Evolutionary conservation across 2,329 filamentous ascomycete species (phyloP).

Genomic region (Aspergillus pseudonomiae): DNA sequence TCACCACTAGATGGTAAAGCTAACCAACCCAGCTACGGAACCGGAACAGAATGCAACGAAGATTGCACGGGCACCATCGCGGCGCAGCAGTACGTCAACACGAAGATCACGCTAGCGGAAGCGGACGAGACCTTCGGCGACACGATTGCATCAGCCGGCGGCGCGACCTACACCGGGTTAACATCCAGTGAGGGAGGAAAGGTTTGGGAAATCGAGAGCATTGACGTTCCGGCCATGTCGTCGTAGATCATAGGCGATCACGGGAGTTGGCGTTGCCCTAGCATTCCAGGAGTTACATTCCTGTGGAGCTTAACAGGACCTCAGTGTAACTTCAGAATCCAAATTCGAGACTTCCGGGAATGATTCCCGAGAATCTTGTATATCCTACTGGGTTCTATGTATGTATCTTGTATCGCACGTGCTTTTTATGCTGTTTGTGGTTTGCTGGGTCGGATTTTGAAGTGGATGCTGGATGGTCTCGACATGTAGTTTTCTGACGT

Average conservation of each 20-base stretch:
- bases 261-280: neutral
- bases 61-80: slow-evolving; percentile 44
- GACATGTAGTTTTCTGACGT: neutral
- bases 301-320: neutral
- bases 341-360: neutral
- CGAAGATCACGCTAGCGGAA: slow-evolving; percentile 41
- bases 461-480: neutral
- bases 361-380: neutral
- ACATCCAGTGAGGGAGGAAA: slow-evolving; percentile 38
- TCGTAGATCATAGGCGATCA: neutral
- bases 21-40: slow-evolving; percentile 32
- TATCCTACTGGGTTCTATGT: neutral
- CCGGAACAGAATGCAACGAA: slow-evolving; percentile 46
- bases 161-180: slow-evolving; percentile 40
- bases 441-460: neutral
- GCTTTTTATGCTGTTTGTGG: neutral
- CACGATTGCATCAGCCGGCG: slow-evolving; percentile 29
- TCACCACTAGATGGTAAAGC: neutral
- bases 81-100: slow-evolving; percentile 44
- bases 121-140: slow-evolving; percentile 31
- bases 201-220: slow-evolving; percentile 42
- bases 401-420: neutral
- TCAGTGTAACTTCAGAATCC: neutral
- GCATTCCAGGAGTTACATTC: slow-evolving; percentile 1
- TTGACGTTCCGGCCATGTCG: slow-evolving; percentile 40